These are phyloP conservation scores for Fusarium zealandicum DNA, from an alignment of 2,329 filamentous ascomycete species.

Conservation along the genomic window DNA sequence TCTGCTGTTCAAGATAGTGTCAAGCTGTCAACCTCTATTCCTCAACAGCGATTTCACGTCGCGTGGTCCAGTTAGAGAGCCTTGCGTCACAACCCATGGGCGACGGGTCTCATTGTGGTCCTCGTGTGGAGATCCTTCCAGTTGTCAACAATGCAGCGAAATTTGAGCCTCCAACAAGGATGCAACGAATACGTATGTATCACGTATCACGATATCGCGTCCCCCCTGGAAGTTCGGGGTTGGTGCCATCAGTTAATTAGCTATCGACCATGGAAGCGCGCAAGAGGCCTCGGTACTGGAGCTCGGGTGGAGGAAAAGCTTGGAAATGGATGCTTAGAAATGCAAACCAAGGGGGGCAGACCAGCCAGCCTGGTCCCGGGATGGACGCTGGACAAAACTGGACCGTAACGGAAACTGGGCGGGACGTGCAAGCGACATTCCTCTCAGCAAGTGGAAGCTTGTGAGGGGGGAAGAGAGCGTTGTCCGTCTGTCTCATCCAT, in stretches of 20 bases:
- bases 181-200: slow-evolving; percentile 2
- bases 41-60: not conserved
- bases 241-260: slow-evolving; percentile 18
- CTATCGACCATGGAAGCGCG: slow-evolving; percentile 1
- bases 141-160: slow-evolving; percentile 13
- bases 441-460: slow-evolving; percentile 3
- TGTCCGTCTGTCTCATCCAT: slow-evolving; percentile 22
- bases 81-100: slow-evolving; percentile 35
- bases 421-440: slow-evolving; percentile 6
- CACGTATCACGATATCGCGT: slow-evolving; percentile 2
- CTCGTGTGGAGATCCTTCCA: slow-evolving; percentile 22
- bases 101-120: slow-evolving; percentile 17
- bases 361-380: slow-evolving; percentile 7
- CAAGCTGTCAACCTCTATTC: not conserved
- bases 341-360: slow-evolving; percentile 17
- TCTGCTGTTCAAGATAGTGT: not conserved
- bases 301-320: slow-evolving; percentile 20
- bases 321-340: slow-evolving; percentile 31
- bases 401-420: slow-evolving; percentile 10
- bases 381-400: slow-evolving; percentile 8
- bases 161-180: slow-evolving; percentile 10
- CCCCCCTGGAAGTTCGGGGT: slow-evolving; percentile 18
- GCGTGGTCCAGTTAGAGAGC: not conserved
- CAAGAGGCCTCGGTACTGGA: not conserved
- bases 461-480: not conserved